phyloP scores from a whole-genome alignment of 2,329 filamentous ascomycete species.

The Dothideomycetes sp. region DNA sequence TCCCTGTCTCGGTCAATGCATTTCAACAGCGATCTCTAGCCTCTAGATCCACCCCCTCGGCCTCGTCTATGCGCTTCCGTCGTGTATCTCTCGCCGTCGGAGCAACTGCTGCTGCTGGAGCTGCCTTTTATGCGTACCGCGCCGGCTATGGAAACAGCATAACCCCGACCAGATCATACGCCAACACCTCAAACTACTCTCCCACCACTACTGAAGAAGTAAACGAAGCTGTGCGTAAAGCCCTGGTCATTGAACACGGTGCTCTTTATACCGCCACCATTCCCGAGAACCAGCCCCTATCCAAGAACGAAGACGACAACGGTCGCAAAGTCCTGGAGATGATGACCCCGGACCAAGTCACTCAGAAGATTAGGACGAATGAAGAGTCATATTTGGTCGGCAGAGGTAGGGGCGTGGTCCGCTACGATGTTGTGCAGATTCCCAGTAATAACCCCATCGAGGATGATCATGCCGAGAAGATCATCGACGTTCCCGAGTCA shows the following conservation, averaged over 20 bases:
- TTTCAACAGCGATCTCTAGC: slow-evolving; percentile 33
- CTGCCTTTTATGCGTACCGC: slow-evolving; percentile 63
- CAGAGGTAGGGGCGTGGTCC: slow-evolving; percentile 78
- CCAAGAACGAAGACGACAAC: slow-evolving; percentile 76
- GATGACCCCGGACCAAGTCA: slow-evolving; percentile 90
- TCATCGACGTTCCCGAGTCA: slow-evolving; percentile 71
- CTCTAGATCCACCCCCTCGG: slow-evolving; percentile 31
- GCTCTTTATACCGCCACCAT: slow-evolving; percentile 82
- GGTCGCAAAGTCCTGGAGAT: slow-evolving; percentile 86
- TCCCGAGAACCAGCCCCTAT: slow-evolving; percentile 73
- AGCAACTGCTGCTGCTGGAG: slow-evolving; percentile 59
- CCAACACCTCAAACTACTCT: slow-evolving; percentile 7
- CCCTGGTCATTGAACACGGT: slow-evolving; percentile 81
- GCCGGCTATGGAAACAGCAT: slow-evolving; percentile 21
- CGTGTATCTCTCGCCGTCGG: slow-evolving; percentile 58
- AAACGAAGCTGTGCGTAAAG: slow-evolving; percentile 47
- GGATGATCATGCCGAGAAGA: slow-evolving; percentile 96
- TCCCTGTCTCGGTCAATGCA: slow-evolving; percentile 25
- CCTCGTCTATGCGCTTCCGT: slow-evolving; percentile 61
- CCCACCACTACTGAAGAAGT: slow-evolving; percentile 21
- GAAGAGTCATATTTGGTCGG: slow-evolving; percentile 89
- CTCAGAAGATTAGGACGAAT: slow-evolving; percentile 74
- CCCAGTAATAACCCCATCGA: slow-evolving; percentile 97
- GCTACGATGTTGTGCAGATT: slow-evolving; percentile 90
- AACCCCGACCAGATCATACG: slow-evolving; percentile 30